Evolutionary conservation across 768 basidiomycete genomes (phyloP).

Genomic region (Pulveroboletus sp.): DNA sequence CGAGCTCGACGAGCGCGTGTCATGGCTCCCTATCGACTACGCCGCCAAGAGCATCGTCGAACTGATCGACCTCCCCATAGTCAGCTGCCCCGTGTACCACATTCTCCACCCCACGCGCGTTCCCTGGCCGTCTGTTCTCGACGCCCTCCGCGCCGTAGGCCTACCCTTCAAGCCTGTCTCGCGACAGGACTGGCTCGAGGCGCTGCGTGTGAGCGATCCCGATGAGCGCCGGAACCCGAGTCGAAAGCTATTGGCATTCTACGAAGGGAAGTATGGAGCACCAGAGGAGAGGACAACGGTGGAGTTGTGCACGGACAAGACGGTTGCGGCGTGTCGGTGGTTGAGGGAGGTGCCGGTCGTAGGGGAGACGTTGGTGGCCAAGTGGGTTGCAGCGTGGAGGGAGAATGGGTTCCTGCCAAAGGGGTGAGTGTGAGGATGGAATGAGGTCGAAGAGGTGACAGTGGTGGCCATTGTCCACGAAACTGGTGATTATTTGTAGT

Average conservation of each 20-base stretch:
- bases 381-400: constrained; percentile 43
- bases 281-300: constrained; percentile 5
- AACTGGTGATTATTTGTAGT: too few relatives aligned
- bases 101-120: constrained; percentile 15
- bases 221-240: constrained; percentile 24
- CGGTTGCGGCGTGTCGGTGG: constrained; percentile 14
- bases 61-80: constrained; percentile 28
- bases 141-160: constrained; percentile 34
- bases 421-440: too few relatives aligned
- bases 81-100: constrained; percentile 23
- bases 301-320: constrained; percentile 8
- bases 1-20: constrained; percentile 27
- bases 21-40: constrained; percentile 53
- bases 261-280: constrained; percentile 24
- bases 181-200: constrained; percentile 23
- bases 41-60: constrained; percentile 47
- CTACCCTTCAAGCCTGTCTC: constrained; percentile 26
- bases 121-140: constrained; percentile 40
- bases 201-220: constrained; percentile 19
- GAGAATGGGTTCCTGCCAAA: constrained; percentile 34
- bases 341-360: constrained; percentile 14
- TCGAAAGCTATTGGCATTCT: constrained; percentile 24
- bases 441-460: too few relatives aligned
- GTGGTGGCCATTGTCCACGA: too few relatives aligned
- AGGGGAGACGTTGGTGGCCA: constrained; percentile 32